phyloP scores from a whole-genome alignment of 164 flowering plant genomes.

The Piper betle region DNA sequence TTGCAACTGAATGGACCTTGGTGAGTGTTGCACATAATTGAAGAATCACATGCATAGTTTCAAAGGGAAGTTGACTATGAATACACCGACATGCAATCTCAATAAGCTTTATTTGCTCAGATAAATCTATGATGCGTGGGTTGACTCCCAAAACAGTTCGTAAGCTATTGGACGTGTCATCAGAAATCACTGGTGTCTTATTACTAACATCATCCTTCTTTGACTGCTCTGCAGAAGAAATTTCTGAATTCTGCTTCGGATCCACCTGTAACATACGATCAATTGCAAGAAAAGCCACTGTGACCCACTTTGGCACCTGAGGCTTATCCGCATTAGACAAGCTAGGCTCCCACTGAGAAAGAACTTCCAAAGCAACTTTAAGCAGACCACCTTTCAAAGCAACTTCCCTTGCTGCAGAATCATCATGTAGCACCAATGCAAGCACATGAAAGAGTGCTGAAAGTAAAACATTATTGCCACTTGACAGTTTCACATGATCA shows the following conservation, averaged over 20 bases:
- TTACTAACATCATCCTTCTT: conserved; percentile 32
- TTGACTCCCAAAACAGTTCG: conserved; percentile 27
- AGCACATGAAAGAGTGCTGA: conserved; percentile 58
- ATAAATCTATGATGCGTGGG: conserved; percentile 20
- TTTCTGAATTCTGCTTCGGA: conserved; percentile 46
- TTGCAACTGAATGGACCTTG: conserved; percentile 61
- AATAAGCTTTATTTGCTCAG: conserved; percentile 67
- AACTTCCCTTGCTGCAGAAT: conserved; percentile 50
- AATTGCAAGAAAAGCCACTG: conserved; percentile 25
- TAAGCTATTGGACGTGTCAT: conserved; percentile 36
- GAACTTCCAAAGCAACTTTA: conserved; percentile 39
- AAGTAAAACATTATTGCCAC: conserved; percentile 43
- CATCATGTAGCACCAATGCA: conserved; percentile 72
- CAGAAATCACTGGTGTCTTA: conserved; percentile 41
- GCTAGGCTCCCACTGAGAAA: conserved; percentile 52
- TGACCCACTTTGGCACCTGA: conserved; percentile 84
- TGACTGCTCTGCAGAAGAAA: conserved; percentile 41
- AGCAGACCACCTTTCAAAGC: conserved; percentile 64
- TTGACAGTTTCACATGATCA: conserved; percentile 57
- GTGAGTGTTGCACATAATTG: conserved; percentile 87
- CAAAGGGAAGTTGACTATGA: conserved; percentile 61
- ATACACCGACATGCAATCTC: conserved; percentile 74
- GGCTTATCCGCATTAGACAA: conserved; percentile 19
- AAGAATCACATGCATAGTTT: conserved; percentile 83
- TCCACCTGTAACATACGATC: conserved; percentile 60